phyloP scores from a whole-genome alignment of 768 basidiomycete species.

The Lactifluus echinatus region DNA sequence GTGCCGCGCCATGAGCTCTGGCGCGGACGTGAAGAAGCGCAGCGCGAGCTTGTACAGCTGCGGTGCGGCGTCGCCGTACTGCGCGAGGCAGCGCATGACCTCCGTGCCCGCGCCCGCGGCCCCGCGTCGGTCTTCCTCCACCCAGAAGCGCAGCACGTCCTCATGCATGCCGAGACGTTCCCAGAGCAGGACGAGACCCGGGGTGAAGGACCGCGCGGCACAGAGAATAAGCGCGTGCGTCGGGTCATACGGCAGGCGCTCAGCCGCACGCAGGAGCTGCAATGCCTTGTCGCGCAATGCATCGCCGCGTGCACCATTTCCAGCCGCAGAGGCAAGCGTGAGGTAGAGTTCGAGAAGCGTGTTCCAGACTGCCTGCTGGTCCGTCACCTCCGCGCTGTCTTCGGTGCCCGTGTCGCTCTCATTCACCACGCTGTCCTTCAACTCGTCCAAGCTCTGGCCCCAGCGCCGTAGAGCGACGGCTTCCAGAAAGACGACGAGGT shows the following conservation, averaged over 20 bases:
- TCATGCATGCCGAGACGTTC: constrained; percentile 95
- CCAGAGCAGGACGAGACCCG: constrained; percentile 85
- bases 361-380: constrained; percentile 90
- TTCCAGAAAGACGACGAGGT: constrained; percentile 85
- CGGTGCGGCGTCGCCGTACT: constrained; percentile 63
- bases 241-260: constrained; percentile 60
- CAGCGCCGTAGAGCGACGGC: constrained; percentile 73
- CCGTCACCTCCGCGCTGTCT: constrained; percentile 35
- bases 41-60: constrained; percentile 83
- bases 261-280: constrained; percentile 52
- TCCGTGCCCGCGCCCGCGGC: constrained; percentile 31
- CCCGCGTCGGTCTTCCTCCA: constrained; percentile 51
- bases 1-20: constrained; percentile 64
- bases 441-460: constrained; percentile 57
- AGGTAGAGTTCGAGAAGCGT: constrained; percentile 92
- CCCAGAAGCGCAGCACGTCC: constrained; percentile 89
- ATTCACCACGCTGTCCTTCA: constrained; percentile 13
- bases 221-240: constrained; percentile 95
- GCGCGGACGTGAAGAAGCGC: constrained; percentile 78
- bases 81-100: constrained; percentile 63
- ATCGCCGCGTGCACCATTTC: constrained; percentile 23
- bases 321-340: constrained; percentile 36
- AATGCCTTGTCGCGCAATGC: constrained; percentile 55
- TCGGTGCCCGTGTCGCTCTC: constrained; percentile 18
- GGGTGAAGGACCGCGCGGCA: constrained; percentile 72